Evolutionary conservation across 768 basidiomycete species (phyloP).

Genomic region (Lactarius sanguifluus): DNA sequence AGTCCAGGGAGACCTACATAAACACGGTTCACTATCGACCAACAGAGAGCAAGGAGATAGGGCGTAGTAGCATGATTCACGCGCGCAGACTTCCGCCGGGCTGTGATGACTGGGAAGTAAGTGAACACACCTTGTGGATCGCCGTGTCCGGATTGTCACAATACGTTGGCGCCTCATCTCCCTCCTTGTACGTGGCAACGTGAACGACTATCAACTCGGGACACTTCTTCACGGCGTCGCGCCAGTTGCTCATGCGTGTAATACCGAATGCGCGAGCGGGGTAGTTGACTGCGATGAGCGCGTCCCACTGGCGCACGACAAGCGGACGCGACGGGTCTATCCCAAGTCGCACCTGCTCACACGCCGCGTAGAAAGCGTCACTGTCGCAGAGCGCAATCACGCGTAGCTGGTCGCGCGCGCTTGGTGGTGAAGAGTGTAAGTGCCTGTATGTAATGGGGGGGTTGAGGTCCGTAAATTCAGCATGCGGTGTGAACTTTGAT

Average conservation of each 20-base stretch:
- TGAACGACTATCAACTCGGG: slow-evolving; percentile 85
- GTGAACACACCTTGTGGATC: slow-evolving; percentile 83
- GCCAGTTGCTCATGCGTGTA: slow-evolving; percentile 81
- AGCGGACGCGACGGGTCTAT: slow-evolving; percentile 62
- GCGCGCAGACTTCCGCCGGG: neutral
- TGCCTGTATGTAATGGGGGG: slow-evolving; percentile 80
- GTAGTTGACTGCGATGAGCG: slow-evolving; percentile 93
- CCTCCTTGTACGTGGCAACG: slow-evolving; percentile 92
- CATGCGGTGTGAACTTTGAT: slow-evolving; percentile 17
- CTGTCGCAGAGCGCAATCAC: slow-evolving; percentile 90
- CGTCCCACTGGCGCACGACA: slow-evolving; percentile 86
- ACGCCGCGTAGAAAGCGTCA: slow-evolving; percentile 83
- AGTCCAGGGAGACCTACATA: slow-evolving; percentile 81
- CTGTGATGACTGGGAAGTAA: neutral
- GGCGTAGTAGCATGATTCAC: neutral
- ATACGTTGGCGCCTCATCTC: slow-evolving; percentile 83
- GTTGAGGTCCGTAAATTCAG: slow-evolving; percentile 58
- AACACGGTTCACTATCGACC: neutral
- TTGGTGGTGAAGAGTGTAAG: slow-evolving; percentile 63
- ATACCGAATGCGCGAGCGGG: slow-evolving; percentile 92
- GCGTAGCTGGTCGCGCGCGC: slow-evolving; percentile 73
- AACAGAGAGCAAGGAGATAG: neutral
- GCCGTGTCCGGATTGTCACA: slow-evolving; percentile 86
- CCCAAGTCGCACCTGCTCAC: slow-evolving; percentile 80
- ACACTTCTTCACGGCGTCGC: slow-evolving; percentile 83